These are phyloP conservation scores for Boletus subparvulus DNA, from an alignment of 768 basidiomycete species.

Conservation along the genomic window DNA sequence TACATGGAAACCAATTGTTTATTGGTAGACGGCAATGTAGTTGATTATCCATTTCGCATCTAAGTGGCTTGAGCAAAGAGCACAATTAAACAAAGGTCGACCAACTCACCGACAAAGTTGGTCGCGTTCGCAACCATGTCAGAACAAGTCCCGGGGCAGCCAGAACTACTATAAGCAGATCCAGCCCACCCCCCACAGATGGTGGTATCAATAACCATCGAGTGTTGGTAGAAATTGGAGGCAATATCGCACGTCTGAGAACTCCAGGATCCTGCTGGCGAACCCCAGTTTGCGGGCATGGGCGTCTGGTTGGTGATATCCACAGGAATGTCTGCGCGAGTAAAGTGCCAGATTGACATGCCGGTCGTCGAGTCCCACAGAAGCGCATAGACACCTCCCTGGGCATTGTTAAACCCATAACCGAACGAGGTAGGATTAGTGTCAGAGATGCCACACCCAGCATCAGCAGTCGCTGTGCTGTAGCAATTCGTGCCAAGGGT, in stretches of 20 bases:
- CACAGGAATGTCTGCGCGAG: slow-evolving; percentile 48
- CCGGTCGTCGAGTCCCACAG: slow-evolving; percentile 48
- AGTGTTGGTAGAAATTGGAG: slow-evolving; percentile 52
- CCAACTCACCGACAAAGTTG: slow-evolving; percentile 48
- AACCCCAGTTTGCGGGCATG: slow-evolving; percentile 50
- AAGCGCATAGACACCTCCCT: slow-evolving; percentile 57
- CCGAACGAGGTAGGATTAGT: slow-evolving; percentile 43
- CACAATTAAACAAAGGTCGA: background rate
- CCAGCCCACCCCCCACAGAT: slow-evolving; percentile 35
- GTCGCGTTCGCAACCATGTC: slow-evolving; percentile 51
- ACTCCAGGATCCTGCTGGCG: slow-evolving; percentile 52
- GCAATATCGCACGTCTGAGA: slow-evolving; percentile 48
- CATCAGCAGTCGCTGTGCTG: slow-evolving; percentile 40
- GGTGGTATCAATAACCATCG: slow-evolving; percentile 42
- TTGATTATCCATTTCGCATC: slow-evolving; percentile 59
- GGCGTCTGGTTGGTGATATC: slow-evolving; percentile 49
- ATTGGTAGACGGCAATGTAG: slow-evolving; percentile 54
- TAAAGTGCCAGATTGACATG: slow-evolving; percentile 58
- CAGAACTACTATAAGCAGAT: slow-evolving; percentile 25
- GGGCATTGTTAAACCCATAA: slow-evolving; percentile 31
- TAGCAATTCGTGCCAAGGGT: slow-evolving; percentile 36
- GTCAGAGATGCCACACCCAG: slow-evolving; percentile 53
- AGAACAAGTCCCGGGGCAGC: slow-evolving; percentile 45
- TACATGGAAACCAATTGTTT: background rate
- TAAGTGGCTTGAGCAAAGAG: slow-evolving; percentile 25